Percentiles rank a stretch among this genome's conserved stretches.
phyloP scores from a whole-genome alignment of 257 asterid genomes.

The Solanum bulbocastanum region DNA sequence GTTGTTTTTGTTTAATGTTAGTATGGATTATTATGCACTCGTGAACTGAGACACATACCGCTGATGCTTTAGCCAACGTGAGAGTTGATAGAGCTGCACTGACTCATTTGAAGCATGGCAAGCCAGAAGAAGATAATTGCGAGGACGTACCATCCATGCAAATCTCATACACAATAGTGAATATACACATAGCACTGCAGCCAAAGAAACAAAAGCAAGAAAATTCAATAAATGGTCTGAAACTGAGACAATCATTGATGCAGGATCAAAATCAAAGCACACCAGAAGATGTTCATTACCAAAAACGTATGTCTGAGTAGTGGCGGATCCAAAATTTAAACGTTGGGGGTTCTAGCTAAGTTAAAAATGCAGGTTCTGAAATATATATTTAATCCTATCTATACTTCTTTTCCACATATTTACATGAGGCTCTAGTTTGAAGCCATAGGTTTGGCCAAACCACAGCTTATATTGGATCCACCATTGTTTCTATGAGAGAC shows the following conservation, averaged over 20 bases:
- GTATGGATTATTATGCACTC: background rate
- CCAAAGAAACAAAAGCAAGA: background rate
- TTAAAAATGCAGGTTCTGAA: background rate
- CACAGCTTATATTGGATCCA: background rate
- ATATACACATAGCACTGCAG: background rate
- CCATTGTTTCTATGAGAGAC: background rate
- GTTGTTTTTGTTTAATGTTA: background rate
- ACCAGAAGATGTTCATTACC: background rate
- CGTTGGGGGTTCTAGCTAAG: background rate
- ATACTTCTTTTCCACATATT: background rate
- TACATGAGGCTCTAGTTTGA: background rate
- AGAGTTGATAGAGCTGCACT: background rate
- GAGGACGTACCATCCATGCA: background rate
- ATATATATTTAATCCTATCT: background rate
- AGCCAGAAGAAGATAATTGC: background rate
- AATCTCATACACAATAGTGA: background rate
- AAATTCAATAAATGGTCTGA: background rate
- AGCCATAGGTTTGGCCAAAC: background rate
- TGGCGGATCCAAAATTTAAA: background rate
- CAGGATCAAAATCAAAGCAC: background rate
- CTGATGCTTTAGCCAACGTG: background rate
- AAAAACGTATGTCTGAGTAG: background rate
- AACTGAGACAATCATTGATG: background rate
- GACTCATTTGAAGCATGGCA: constrained; percentile 2
- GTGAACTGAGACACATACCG: background rate